Base-by-base conservation (phyloP, 768 basidiomycete genomes). In the Calocybe cyanea region DNA sequence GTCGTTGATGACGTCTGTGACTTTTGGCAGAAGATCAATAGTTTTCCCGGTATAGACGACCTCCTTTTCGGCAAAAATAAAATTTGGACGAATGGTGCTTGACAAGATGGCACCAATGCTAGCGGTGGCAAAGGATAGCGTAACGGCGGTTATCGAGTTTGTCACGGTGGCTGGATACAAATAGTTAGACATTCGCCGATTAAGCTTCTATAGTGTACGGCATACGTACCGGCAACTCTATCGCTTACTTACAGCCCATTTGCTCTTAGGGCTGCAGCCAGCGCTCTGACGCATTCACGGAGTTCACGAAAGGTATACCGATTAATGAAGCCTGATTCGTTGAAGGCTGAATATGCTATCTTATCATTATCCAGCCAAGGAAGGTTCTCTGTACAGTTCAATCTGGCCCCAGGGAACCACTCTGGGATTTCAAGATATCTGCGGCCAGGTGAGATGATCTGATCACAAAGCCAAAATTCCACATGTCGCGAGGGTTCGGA, bases 311-410 rank as follows among this genome's bases (percentile, higher is more conserved):
- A 83, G 9, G 72, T 78, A 49, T 76, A 76, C 32, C 80, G 66
- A 11, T 58, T 60, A 2, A 77, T 63, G 9, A 59, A 51, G 2
- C 83, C 81, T 3, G 69, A 67, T 63, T 88, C 85, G 17, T 73
- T 70, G 7, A 66, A 66, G 21, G 77, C 77, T 3, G 83, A 85
- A 45, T 77, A 65, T n/a, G 83, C 84, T 47, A 80, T 71, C 2
- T 64, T 66, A 49, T 86, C 83, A 58, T 84, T 80, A 48, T 72
- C 67, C 39, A 75, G 70, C 52, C 66, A 69, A 7, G 87, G 70
- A 4, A 86, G 58, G 59, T 87, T 87, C 59, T 88, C 86, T 8
- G 86, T 83, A 53, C 81, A 87, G 58, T 87, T 87, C 21, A 87
- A 65, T 25, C 77, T 71, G 2, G 80, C 71, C 31, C 70, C 78